Evolutionary conservation across 495 filamentous ascomycete genomes (phyloP).

Genomic region (Penicillium antarcticum): DNA sequence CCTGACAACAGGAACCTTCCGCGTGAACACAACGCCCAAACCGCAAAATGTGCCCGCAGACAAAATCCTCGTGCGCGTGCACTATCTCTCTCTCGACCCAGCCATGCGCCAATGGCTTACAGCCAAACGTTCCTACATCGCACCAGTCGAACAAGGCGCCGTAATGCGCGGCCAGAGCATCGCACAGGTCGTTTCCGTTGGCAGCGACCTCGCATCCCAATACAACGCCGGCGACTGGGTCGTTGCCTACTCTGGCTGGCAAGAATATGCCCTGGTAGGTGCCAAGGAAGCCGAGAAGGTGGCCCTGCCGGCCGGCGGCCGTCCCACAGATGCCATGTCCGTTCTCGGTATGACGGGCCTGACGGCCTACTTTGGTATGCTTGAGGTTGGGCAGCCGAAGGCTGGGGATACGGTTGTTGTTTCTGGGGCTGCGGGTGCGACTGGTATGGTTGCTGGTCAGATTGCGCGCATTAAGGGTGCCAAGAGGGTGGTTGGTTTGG

Average conservation of each 20-base stretch:
- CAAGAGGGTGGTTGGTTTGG: constrained; percentile 49
- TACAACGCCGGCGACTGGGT: constrained; percentile 54
- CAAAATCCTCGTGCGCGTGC: constrained; percentile 60
- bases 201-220: constrained; percentile 28
- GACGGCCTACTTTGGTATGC: constrained; percentile 67
- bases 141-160: constrained; percentile 61
- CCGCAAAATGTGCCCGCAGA: constrained; percentile 48
- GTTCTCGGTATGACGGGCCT: constrained; percentile 57
- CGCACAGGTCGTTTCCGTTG: constrained; percentile 49
- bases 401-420: constrained; percentile 63
- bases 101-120: constrained; percentile 79
- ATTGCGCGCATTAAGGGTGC: constrained; percentile 63
- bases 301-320: constrained; percentile 43
- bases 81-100: constrained; percentile 76
- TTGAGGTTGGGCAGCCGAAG: constrained; percentile 54
- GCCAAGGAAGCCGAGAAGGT: constrained; percentile 43
- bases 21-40: constrained; percentile 45
- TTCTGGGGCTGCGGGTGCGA: constrained; percentile 68
- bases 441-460: constrained; percentile 66
- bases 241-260: constrained; percentile 54
- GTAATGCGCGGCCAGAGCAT: constrained; percentile 66
- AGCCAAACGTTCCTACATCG: constrained; percentile 62
- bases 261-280: constrained; percentile 54
- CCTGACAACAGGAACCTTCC: constrained; percentile 49
- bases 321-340: constrained; percentile 57